phyloP scores from a whole-genome alignment of 371 early-diverging fungal genomes.

The Mortierella sp. region DNA sequence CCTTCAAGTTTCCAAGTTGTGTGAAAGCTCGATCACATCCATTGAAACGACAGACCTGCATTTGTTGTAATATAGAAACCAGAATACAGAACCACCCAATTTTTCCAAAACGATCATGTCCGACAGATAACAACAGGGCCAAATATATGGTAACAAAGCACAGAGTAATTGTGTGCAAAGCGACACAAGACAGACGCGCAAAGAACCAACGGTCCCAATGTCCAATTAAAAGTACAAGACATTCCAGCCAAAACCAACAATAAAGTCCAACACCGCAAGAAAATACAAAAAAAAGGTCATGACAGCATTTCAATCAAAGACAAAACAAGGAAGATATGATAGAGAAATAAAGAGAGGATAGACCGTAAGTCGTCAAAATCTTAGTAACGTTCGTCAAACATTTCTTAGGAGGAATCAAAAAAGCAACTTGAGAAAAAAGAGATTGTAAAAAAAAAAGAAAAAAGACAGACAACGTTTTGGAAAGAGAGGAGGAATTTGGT shows the following conservation, averaged over 20 bases:
- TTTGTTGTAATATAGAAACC: conserved; percentile 2
- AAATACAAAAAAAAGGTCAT: not conserved
- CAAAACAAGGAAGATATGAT: not conserved
- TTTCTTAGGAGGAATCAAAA: conserved; percentile 56
- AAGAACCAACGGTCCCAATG: conserved; percentile 55
- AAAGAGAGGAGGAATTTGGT: not conserved
- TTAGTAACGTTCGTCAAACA: conserved; percentile 53
- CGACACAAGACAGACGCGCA: conserved; percentile 44
- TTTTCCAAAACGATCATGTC: conserved; percentile 17
- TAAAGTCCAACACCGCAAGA: not conserved
- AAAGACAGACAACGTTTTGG: conserved; percentile 9
- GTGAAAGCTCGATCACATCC: conserved; percentile 66
- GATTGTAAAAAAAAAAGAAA: conserved; percentile 3
- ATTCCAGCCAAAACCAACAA: conserved; percentile 24
- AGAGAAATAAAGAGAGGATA: conserved; percentile 13
- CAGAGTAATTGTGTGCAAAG: conserved; percentile 28
- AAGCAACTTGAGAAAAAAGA: conserved; percentile 51
- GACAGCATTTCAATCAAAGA: too few relatives aligned
- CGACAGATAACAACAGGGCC: conserved; percentile 7
- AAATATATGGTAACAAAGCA: conserved; percentile 49
- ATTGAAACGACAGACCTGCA: conserved; percentile 4
- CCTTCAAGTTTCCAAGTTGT: conserved; percentile 73
- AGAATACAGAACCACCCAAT: conserved; percentile 18
- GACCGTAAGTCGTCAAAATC: conserved; percentile 58
- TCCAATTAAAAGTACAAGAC: too few relatives aligned